Evolutionary conservation across 2,329 filamentous ascomycete species (phyloP), one percentile per base, ranked within the genome.

Genomic region (Colletotrichum abscissum): DNA sequence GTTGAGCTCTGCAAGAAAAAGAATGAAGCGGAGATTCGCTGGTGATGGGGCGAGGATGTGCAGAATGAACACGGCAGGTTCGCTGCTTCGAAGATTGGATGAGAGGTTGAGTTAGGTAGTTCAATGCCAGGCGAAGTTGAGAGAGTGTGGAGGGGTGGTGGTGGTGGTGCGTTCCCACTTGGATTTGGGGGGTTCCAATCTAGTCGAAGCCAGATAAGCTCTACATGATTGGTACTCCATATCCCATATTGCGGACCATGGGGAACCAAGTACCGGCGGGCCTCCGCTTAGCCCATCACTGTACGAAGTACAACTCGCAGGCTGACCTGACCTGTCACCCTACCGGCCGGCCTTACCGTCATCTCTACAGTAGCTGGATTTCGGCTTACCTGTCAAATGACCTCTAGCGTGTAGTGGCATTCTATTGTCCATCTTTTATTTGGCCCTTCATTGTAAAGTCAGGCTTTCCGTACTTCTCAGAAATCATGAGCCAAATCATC

Each of bases 91-190:
- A 63, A 73, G 67, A 70, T 73, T 56, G 71, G 67, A 66, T 57
- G 71, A 73, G 67, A 71, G 49, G 67, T 73, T 67, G 42, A 26
- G 56, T 73, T 63, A 26, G 56, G 70, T 69, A 70, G 38, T 56
- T 71, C 67, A 57, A 54, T 57, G 62, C 70, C 35, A 38, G 38
- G 67, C 60, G 67, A 66, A 38, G 67, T 62, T 46, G 55, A 59
- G 35, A 70, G 33, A 30, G 59, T 69, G 64, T 68, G 58, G 57
- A 63, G 55, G 59, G 54, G 58, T 65, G 55, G 60, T 65, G 55
- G 60, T 65, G 55, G 60, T 42, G 49, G 12, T 28, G 22, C 24
- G 54, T 57, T 69, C 62, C 28, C 58, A 49, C 49, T 24, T 28
- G 46, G 16, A 19, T 24, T 65, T 42, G 52, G 58, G 26, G 62